Base-by-base conservation (phyloP, 2,329 filamentous ascomycete genomes). In the Monosporascus sp. region DNA sequence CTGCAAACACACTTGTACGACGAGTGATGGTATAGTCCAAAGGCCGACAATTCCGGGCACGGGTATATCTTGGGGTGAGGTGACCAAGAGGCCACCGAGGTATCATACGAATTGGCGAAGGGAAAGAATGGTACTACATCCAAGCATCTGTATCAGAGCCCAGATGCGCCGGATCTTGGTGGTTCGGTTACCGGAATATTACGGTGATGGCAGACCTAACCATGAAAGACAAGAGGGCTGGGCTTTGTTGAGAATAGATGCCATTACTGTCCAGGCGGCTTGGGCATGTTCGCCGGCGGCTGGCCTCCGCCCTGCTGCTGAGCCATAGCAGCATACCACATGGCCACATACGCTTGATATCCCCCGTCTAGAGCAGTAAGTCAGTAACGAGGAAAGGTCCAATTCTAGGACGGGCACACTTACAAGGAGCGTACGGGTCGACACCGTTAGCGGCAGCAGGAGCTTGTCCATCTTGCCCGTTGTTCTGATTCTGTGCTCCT, bases 341-440 rank as follows among this genome's bases (percentile, higher is more conserved):
- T 78, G 41, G 87, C 83, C 55, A 91, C 72, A 68, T 93, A 94
- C 62, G 87, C 87, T 63, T 91, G 81, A 70, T 93, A 93, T 56
- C 89, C 89, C 60, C 89, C 89, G 72, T 92, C 83, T 86, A 55
- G 38, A 41, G 61, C 57, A 38, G 40, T 40, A 20, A n/a, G 51
- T 68, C 58, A 68, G 68, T 58, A 24, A 20, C 46, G 41, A 9
- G 14, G 31, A 35, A 14, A 5, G 31, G 31, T 35, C 31, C 9
- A 35, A 35, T 14, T 35, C 31, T 14, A 35, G 31, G 31, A 35
- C 3, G 31, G 11, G 52, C 53, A 40, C 11, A 75, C 82, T 75
- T 75, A 86, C 83, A 94, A 53, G 85, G 79, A 53, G 89, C 89
- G 71, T 94, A 94, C 1, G 86, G 86, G 64, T 89, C 88, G 52